A percentile compares a stretch with the other conserved stretches of the same genome.
phyloP scores from a whole-genome alignment of 768 basidiomycete genomes.

The Dioszegia hungarica region DNA sequence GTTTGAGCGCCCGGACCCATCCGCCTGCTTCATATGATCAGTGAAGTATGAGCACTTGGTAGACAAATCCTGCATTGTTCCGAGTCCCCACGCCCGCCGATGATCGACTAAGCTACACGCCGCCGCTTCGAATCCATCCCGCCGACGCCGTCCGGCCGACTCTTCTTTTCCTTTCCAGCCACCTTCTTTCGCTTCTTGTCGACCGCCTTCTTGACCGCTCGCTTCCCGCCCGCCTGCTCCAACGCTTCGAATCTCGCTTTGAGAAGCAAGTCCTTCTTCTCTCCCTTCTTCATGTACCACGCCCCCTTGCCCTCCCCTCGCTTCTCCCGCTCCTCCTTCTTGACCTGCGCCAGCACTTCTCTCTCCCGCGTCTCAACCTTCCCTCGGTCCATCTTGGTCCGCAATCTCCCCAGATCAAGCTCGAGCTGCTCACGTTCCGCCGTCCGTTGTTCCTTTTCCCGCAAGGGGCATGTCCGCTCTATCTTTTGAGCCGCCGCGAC shows the following conservation, averaged over 20 bases:
- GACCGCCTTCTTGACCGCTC: slow-evolving; percentile 78
- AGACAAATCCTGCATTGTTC: no score
- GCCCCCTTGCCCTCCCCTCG: slow-evolving; percentile 68
- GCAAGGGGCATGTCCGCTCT: slow-evolving; percentile 32
- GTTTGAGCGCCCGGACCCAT: no score
- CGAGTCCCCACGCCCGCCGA: no score
- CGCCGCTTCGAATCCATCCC: not conserved
- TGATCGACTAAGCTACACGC: not conserved
- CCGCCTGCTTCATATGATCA: no score
- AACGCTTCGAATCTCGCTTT: slow-evolving; percentile 76
- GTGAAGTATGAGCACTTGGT: no score
- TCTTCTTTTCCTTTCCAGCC: slow-evolving; percentile 81
- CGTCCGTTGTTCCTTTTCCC: slow-evolving; percentile 55
- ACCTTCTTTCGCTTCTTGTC: slow-evolving; percentile 85
- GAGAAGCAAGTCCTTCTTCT: slow-evolving; percentile 67
- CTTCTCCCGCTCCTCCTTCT: slow-evolving; percentile 63
- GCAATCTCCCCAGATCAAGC: slow-evolving; percentile 65
- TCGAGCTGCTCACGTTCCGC: slow-evolving; percentile 68
- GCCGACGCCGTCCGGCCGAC: slow-evolving; percentile 56
- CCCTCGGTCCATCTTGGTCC: slow-evolving; percentile 71
- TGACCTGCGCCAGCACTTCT: slow-evolving; percentile 58
- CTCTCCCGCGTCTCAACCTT: slow-evolving; percentile 65
- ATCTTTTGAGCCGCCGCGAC: slow-evolving; percentile 64
- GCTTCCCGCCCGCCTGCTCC: slow-evolving; percentile 67
- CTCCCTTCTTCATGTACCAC: slow-evolving; percentile 83